Conservation (phyloP, 345 rosid genomes). For the Eucalyptus pumila region DNA sequence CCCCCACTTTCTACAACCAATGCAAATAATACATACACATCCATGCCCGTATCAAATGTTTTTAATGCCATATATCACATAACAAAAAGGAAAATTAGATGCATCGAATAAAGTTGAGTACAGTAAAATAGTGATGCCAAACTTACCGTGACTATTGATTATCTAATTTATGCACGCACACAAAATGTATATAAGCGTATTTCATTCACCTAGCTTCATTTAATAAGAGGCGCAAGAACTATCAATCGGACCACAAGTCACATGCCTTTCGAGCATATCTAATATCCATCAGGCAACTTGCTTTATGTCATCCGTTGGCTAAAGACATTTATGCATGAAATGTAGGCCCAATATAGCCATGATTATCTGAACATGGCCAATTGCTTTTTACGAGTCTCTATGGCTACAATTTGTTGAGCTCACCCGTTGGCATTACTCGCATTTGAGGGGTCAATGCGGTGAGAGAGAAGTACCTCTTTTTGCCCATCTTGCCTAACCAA, state of each 20-base stretch:
- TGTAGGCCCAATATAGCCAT: not conserved
- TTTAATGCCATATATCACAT: not conserved
- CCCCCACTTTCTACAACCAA: not conserved
- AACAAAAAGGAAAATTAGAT: not conserved
- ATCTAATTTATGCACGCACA: not conserved
- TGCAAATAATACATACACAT: not conserved
- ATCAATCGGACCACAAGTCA: not conserved
- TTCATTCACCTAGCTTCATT: not conserved
- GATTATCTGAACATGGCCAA: not conserved
- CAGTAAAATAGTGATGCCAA: not conserved
- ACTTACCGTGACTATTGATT: not conserved
- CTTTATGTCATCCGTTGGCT: not conserved
- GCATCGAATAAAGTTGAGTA: not conserved
- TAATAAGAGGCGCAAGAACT: not conserved
- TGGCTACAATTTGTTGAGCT: not conserved
- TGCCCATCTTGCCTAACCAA: not conserved
- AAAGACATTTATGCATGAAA: not conserved
- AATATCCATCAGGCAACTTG: not conserved
- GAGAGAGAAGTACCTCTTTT: not conserved
- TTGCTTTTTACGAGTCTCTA: not conserved
- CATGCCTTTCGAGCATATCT: not conserved
- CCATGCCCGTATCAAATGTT: fast-evolving
- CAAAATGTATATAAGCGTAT: not conserved
- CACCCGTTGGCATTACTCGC: not conserved
- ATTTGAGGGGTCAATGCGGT: not conserved